A percentile compares a stretch with the other conserved stretches of the same genome.
Conservation (phyloP, 495 filamentous ascomycete species). For the Echria macrotheca region DNA sequence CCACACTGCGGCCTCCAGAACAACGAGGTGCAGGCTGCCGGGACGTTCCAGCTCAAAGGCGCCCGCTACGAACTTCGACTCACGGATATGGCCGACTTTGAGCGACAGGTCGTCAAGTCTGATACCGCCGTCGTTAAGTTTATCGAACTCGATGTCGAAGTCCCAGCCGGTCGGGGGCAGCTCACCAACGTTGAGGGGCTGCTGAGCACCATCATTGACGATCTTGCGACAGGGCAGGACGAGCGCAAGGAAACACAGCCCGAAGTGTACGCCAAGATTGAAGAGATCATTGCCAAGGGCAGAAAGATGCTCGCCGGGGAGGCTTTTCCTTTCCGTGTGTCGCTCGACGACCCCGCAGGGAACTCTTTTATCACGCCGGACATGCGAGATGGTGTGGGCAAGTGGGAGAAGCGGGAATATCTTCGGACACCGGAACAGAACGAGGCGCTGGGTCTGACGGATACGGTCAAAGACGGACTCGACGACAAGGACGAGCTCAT, state of each 20-base stretch:
- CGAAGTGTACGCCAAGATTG: constrained; percentile 70
- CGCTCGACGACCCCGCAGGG: constrained; percentile 85
- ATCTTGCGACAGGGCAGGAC: constrained; percentile 69
- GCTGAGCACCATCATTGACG: constrained; percentile 65
- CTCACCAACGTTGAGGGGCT: constrained; percentile 90
- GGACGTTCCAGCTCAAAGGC: constrained; percentile 84
- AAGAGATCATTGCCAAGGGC: constrained; percentile 62
- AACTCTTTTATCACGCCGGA: constrained; percentile 96
- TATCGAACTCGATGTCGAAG: constrained; percentile 82
- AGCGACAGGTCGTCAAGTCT: constrained; percentile 84
- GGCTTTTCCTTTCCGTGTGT: constrained; percentile 80
- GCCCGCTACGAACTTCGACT: constrained; percentile 71
- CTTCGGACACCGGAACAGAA: constrained; percentile 80
- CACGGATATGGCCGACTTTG: constrained; percentile 62
- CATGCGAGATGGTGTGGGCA: constrained; percentile 64
- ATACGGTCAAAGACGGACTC: constrained; percentile 25
- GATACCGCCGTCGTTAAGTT: constrained; percentile 78
- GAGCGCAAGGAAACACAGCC: constrained; percentile 66
- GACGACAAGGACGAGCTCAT: constrained; percentile 70
- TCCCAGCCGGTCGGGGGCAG: constrained; percentile 81
- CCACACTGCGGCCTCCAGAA: constrained; percentile 81
- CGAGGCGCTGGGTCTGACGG: constrained; percentile 62
- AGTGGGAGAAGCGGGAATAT: constrained; percentile 80
- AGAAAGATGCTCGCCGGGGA: constrained; percentile 66
- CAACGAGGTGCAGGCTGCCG: constrained; percentile 86